Evolutionary conservation across 1,139 yeast species (phyloP), one percentile per base, ranked within the genome.

Genomic region (Hyphopichia burtonii): DNA sequence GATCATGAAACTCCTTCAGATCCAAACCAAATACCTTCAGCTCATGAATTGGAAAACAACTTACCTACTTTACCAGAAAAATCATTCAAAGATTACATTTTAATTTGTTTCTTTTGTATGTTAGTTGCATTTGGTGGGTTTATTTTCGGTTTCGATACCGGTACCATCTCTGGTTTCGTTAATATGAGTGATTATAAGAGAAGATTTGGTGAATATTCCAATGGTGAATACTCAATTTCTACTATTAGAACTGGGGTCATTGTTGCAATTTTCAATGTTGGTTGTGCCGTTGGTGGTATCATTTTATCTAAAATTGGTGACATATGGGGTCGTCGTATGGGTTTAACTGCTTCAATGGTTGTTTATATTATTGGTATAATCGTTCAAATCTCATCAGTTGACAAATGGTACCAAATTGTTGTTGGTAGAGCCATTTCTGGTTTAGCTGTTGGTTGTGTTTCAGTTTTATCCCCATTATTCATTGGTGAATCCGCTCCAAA

Each of bases 221-320:
- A 55, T 19, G 64, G 67, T 39, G 56, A 51, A 39, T 53, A 58
- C 51, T 53, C 61, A 49, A 61, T 76, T 51, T 58, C 77, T 40
- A 63, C 70, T 43, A 61, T 69, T 34, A 59, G 76, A 42, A 68
- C 75, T 20, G 90, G 90, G 15, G 63, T 79, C 34, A 65, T 83
- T 25, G 77, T 83, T 41, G 72, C 91, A 6, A 69, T 82, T 32
- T 82, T 86, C 57, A 83, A 84, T 53, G 64, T 84, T 39, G 90
- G 91, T 12, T 84, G 90, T 54, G 85, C 85, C 36, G 51, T 80
- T 45, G 94, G 95, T 40, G 89, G 93, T 22, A 63, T 86, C 32
- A 50, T 76, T 2, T 68, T 85, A 20, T 74, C 83, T 20, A 76
- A 72, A 53, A 40, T 68, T 34, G 82, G 80, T 39, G 86, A 82